Base-by-base conservation (phyloP, 1,284 basidiomycete genomes). In the Schizopora paradoxa region DNA sequence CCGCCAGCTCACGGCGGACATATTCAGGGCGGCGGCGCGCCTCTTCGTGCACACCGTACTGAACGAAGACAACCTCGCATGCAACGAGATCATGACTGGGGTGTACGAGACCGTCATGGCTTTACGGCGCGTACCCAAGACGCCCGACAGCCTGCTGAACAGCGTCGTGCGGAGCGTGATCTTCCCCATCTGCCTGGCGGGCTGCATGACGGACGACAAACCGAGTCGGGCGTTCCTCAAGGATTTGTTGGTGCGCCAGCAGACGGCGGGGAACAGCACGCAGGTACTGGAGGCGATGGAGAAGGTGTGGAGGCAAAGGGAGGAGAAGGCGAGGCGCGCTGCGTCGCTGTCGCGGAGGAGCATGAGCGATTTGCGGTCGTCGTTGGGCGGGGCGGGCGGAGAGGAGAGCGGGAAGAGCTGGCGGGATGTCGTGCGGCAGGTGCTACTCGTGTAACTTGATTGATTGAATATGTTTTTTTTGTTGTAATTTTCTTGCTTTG, bases 121-220 rank as follows among this genome's bases (percentile, higher is more conserved):
- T 47, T 67, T 86, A 52, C 58, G 54, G 53, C 59, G 57, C 6
- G 71, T 80, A 21, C 68, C 69, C n/a, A 51, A 66, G 35, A 58
- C 61, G 26, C 62, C 65, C 41, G 56, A 59, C 2, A 60, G 66
- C 35, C 61, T 69, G 32, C 65, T 69, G 19, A 70, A 76, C 16
- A 72, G 74, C 13, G 82, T 88, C 18, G 74, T 87, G 43, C 72
- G 86, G 25, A 86, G 80, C 60, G 86, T 84, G 7, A 83, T 91
- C 52, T 88, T 88, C 55, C 75, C 76, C 39, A 77, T 86, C 47
- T 86, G 80, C 57, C 73, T 89, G 41, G 76, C 76, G 50, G 86
- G 85, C 1, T 79, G 75, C 56, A 70, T 89, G 48, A 79, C 82
- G 51, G 74, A 79, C 57, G 66, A 76, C 41, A 41, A 31, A 6